Evolutionary conservation across 148 eudicot species (phyloP).

Genomic region (Cornus suecica): DNA sequence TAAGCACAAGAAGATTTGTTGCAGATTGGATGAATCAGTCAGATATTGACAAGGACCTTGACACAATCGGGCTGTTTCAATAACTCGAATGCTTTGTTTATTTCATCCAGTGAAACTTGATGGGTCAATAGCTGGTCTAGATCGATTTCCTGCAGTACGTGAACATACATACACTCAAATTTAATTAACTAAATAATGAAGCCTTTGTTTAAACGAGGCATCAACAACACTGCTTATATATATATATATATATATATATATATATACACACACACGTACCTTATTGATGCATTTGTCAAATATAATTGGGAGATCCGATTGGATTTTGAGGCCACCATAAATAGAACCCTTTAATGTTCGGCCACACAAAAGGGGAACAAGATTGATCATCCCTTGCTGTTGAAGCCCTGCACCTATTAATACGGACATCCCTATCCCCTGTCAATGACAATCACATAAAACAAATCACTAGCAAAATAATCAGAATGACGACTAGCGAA

Average conservation of each 20-base stretch:
- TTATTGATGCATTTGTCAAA: constrained; percentile 37
- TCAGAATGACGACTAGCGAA: too few species aligned
- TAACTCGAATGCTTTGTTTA: constrained; percentile 27
- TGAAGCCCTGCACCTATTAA: constrained; percentile 33
- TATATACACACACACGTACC: constrained; percentile 16
- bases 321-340: constrained; percentile 40
- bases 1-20: background rate
- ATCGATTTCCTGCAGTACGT: constrained; percentile 34
- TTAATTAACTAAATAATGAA: too few species aligned
- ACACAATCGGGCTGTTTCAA: constrained; percentile 32
- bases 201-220: background rate
- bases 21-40: background rate
- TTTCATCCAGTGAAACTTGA: constrained; percentile 27
- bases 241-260: too few species aligned
- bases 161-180: too few species aligned
- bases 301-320: constrained; percentile 43
- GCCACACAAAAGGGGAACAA: constrained; percentile 27
- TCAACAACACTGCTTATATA: too few species aligned
- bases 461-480: too few species aligned
- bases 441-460: too few species aligned
- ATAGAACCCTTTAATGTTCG: constrained; percentile 40
- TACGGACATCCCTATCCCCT: constrained; percentile 44
- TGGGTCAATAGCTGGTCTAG: constrained; percentile 32
- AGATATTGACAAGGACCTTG: constrained; percentile 33
- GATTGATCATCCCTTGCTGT: constrained; percentile 14